Evolutionary conservation across 2,329 filamentous ascomycete species (phyloP).

Genomic region (Epichloe gansuensis): DNA sequence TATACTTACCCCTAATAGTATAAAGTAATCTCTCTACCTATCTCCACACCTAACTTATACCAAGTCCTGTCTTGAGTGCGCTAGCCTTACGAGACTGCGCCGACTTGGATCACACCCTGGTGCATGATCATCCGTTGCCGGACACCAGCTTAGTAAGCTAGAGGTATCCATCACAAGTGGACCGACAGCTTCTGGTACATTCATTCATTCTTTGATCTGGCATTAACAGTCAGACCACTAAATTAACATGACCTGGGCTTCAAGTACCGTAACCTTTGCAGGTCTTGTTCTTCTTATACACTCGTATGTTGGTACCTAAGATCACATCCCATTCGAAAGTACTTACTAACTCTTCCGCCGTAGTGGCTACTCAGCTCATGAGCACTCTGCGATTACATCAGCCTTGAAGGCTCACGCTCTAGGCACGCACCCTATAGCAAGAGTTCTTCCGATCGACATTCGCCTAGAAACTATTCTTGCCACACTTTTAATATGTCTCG

Average conservation of each 20-base stretch:
- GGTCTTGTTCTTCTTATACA: conserved; percentile 74
- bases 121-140: too few species aligned
- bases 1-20: too few species aligned
- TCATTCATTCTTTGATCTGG: neutral
- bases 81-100: too few species aligned
- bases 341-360: conserved; percentile 8
- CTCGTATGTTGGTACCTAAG: conserved; percentile 49
- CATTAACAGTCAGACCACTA: neutral
- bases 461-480: conserved; percentile 74
- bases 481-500: conserved; percentile 67
- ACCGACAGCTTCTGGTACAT: too few species aligned
- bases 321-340: neutral
- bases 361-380: conserved; percentile 93
- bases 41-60: too few species aligned
- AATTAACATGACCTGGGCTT: conserved; percentile 2
- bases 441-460: conserved; percentile 70
- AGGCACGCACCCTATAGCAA: conserved; percentile 27
- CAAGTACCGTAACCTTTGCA: conserved; percentile 1
- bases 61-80: too few species aligned
- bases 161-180: too few species aligned
- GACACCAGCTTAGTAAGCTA: too few species aligned
- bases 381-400: conserved; percentile 67
- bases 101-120: too few species aligned
- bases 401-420: conserved; percentile 32
- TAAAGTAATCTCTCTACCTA: too few species aligned